Conservation (phyloP, 2,329 filamentous ascomycete species). For the Curvularia sp. region DNA sequence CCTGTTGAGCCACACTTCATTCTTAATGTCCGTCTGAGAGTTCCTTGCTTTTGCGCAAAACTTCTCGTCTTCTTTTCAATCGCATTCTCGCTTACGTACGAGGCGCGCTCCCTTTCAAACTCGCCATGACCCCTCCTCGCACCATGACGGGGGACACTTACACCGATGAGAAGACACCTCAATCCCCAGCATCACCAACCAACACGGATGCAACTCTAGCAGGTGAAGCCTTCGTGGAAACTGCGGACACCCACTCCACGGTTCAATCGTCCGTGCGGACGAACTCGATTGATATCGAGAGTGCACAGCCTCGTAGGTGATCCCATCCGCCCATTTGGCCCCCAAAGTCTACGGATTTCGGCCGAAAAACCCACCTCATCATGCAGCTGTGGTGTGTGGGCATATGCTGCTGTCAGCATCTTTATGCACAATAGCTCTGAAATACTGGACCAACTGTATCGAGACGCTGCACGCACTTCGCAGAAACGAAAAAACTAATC, state of each 20-base stretch:
- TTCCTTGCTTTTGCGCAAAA: constrained; percentile 16
- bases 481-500: constrained; percentile 19
- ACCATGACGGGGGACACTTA: constrained; percentile 45
- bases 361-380: not conserved
- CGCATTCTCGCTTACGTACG: constrained; percentile 16
- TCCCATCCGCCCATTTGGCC: constrained; percentile 17
- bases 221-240: constrained; percentile 46
- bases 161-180: constrained; percentile 32
- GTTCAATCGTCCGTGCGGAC: constrained; percentile 18
- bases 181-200: constrained; percentile 40
- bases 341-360: constrained; percentile 18
- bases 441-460: not conserved
- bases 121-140: constrained; percentile 39
- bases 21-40: constrained; percentile 28
- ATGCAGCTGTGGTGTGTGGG: not conserved
- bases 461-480: not conserved
- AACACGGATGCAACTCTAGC: constrained; percentile 38
- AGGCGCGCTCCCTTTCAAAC: constrained; percentile 2
- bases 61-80: constrained; percentile 10
- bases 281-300: constrained; percentile 22
- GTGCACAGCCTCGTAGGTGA: constrained; percentile 47
- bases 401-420: not conserved
- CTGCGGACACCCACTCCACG: constrained; percentile 29
- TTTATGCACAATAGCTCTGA: constrained; percentile 5
- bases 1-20: constrained; percentile 33